Conservation (phyloP, 441 rosid genomes). For the Adansonia grandidieri region DNA sequence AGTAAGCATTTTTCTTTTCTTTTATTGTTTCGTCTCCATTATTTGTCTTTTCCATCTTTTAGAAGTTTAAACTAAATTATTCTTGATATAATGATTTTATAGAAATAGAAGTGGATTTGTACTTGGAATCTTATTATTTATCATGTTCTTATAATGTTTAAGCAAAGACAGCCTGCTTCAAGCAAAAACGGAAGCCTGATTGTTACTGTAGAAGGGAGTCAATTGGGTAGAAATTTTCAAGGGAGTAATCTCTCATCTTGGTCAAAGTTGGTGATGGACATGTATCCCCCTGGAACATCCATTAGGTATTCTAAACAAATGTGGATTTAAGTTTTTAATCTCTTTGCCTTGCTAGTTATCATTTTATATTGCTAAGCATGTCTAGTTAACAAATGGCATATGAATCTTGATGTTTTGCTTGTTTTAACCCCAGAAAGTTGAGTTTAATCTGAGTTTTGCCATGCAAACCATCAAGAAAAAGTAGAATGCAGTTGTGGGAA, state of each 20-base stretch:
- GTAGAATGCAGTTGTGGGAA: not conserved
- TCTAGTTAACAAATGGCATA: not conserved
- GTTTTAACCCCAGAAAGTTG: not conserved
- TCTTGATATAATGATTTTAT: not conserved
- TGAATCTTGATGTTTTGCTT: slow-evolving; percentile 2
- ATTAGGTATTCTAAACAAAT: slow-evolving; percentile 48
- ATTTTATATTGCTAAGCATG: not conserved
- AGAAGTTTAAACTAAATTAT: not conserved
- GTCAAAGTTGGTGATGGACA: slow-evolving; percentile 79
- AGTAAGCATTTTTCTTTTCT: slow-evolving; percentile 51
- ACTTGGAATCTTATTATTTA: slow-evolving; percentile 34
- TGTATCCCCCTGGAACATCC: slow-evolving; percentile 81
- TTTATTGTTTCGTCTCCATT: not conserved
- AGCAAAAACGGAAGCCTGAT: slow-evolving; percentile 63
- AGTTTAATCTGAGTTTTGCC: not conserved
- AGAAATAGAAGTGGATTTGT: slow-evolving; percentile 21
- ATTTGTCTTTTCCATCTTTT: not conserved
- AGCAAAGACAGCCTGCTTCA: slow-evolving; percentile 94
- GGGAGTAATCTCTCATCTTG: slow-evolving; percentile 60
- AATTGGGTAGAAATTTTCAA: slow-evolving; percentile 37
- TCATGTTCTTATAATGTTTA: slow-evolving; percentile 51
- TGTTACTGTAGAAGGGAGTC: slow-evolving; percentile 52
- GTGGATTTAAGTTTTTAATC: not conserved
- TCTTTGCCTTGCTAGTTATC: not conserved
- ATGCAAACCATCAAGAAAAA: slow-evolving; percentile 7